Evolutionary conservation across 345 rosid genomes (phyloP).

Genomic region (Eucalyptus tenuipes): DNA sequence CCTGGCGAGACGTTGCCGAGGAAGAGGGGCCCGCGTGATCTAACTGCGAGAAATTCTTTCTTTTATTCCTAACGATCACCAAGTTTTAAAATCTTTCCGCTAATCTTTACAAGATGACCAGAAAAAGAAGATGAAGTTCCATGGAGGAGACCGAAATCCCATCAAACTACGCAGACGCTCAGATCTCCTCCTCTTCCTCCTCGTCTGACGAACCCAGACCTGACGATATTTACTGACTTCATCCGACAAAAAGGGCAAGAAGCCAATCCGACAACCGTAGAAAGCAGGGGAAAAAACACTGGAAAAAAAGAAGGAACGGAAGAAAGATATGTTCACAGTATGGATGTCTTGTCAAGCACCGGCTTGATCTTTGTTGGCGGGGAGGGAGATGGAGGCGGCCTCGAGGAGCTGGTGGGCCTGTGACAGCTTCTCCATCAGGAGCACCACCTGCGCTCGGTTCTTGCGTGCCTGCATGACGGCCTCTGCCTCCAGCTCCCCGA

Average conservation of each 20-base stretch:
- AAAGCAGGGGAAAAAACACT: neutral
- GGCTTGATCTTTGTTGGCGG: neutral
- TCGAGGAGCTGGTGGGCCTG: slow-evolving; percentile 9
- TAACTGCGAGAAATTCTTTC: neutral
- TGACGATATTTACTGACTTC: neutral
- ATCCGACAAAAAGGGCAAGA: neutral
- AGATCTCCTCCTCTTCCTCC: neutral
- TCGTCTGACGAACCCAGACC: neutral
- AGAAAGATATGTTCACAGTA: neutral
- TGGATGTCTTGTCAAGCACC: neutral
- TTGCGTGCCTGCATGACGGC: slow-evolving; percentile 59
- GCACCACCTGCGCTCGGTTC: slow-evolving; percentile 42
- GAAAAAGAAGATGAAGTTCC: neutral
- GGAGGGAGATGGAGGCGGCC: neutral
- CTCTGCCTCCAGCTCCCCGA: slow-evolving; percentile 87
- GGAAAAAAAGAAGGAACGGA: neutral
- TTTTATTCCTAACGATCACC: neutral
- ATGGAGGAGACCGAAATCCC: neutral
- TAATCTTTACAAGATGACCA: neutral
- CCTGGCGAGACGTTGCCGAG: too few species aligned
- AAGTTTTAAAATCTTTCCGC: neutral
- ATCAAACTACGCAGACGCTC: neutral
- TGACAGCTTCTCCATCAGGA: slow-evolving; percentile 57
- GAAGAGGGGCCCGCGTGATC: neutral
- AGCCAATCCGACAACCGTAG: neutral